These are phyloP conservation scores for Magnaporthales sp. DNA, from an alignment of 2,329 filamentous ascomycete species.

Conservation along the genomic window DNA sequence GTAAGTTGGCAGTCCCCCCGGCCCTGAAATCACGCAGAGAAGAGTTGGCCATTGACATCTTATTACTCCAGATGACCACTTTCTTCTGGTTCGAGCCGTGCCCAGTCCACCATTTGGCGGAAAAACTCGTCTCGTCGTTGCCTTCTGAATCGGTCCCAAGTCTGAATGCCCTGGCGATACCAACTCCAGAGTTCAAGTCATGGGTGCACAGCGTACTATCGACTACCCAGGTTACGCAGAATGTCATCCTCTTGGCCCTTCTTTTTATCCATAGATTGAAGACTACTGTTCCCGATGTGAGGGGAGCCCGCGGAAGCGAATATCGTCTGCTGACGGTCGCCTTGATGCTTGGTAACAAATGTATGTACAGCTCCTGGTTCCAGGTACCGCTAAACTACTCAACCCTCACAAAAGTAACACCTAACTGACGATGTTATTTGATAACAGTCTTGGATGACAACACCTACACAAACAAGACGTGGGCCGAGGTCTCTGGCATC, in stretches of 20 bases:
- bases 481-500: slow-evolving; percentile 95
- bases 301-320: slow-evolving; percentile 87
- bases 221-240: slow-evolving; percentile 93
- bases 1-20: slow-evolving; percentile 33
- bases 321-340: slow-evolving; percentile 89
- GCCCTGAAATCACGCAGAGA: neutral
- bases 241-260: slow-evolving; percentile 83
- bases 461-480: slow-evolving; percentile 98
- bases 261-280: slow-evolving; percentile 92
- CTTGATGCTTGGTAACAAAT: slow-evolving; percentile 97
- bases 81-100: slow-evolving; percentile 96
- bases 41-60: slow-evolving; percentile 8
- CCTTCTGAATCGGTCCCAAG: slow-evolving; percentile 32
- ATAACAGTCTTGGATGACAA: slow-evolving; percentile 82
- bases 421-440: neutral
- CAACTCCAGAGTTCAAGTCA: slow-evolving; percentile 75
- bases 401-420: neutral
- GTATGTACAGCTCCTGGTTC: too few relatives aligned
- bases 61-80: slow-evolving; percentile 72
- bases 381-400: too few relatives aligned
- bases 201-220: slow-evolving; percentile 88
- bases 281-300: slow-evolving; percentile 78
- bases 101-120: slow-evolving; percentile 66
- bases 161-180: slow-evolving; percentile 64
- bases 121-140: slow-evolving; percentile 43